A percentile compares a stretch with the other conserved stretches of the same genome.
Conservation (phyloP, 169 alveolate species). For the Pseudocohnilembus persalinus region DNA sequence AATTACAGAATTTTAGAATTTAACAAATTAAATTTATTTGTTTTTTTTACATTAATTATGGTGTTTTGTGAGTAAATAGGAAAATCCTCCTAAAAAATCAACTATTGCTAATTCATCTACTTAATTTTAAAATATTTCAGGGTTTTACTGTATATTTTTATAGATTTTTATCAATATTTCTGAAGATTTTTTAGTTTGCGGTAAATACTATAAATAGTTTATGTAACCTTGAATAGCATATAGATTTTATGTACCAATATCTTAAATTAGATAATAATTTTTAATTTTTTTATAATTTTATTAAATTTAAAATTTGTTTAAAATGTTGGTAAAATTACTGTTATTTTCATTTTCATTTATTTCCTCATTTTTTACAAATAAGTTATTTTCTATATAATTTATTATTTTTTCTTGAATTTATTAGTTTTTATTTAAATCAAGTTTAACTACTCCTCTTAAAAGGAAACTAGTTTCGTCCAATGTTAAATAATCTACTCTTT, state of each 20-base stretch:
- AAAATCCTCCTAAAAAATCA: neutral
- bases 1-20: no score
- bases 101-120: neutral
- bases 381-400: no score
- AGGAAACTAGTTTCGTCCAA: neutral
- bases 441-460: neutral
- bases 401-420: neutral
- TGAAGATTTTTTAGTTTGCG: neutral
- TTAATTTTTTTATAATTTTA: no score
- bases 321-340: no score
- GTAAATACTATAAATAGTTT: neutral
- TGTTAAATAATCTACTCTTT: neutral
- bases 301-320: no score
- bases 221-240: neutral
- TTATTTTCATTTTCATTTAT: neutral
- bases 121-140: neutral
- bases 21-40: no score
- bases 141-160: no score
- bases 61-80: neutral
- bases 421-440: neutral
- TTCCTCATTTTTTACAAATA: neutral
- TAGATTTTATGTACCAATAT: neutral
- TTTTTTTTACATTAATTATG: neutral
- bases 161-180: no score
- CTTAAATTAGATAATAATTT: no score